Evolutionary conservation across 2,329 filamentous ascomycete species (phyloP), one percentile per base, ranked within the genome.

Genomic region (Eutypella sp.): DNA sequence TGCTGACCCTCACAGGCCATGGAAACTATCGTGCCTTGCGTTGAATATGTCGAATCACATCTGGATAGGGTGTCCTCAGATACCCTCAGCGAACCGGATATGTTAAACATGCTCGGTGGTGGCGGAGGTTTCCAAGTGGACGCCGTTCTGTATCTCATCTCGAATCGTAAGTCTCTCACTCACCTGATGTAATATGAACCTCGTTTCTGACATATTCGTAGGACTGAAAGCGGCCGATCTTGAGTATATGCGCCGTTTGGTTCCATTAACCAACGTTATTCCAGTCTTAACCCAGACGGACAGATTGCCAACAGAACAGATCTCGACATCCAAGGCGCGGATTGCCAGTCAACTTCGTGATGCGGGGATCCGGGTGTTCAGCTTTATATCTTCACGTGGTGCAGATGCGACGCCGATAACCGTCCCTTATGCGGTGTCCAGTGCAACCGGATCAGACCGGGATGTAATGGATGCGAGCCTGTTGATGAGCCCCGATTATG

Each of bases 381-480:
- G 79, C 9, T 92, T 93, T 53, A 73, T 75, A 15, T 67, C 70
- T 20, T 57, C 58, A 15, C 59, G 65, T 24, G 43, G 47, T 3
- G 51, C 62, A 41, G 38, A 44, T 52, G 48, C 36, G 52, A 37
- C 45, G 10, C 37, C 49, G n/a, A 57, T 65, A 2, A 62, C 64
- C 11, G 70, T 70, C 47, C 81, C 84, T 3, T 95, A 88, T 60
- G 82, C 88, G 1, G 76, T 96, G 18, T 96, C 92, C 1, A 93
- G 87, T 18, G 79, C 79, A 11, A 73, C 79, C 20, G 80, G 78
- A 1, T 78, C 79, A 19, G 89, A 96, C 57, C 71, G 82, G 49
- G 89, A 96, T 33, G 82, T 78, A 37, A 95, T 97, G 84, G 92
- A 97, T 63, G 92, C 91, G 16, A 96, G 89, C 58, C 73, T 95